Evolutionary conservation across 2,329 filamentous ascomycete species (phyloP), one percentile per base, ranked within the genome.

Genomic region (Trichoderma sp.): DNA sequence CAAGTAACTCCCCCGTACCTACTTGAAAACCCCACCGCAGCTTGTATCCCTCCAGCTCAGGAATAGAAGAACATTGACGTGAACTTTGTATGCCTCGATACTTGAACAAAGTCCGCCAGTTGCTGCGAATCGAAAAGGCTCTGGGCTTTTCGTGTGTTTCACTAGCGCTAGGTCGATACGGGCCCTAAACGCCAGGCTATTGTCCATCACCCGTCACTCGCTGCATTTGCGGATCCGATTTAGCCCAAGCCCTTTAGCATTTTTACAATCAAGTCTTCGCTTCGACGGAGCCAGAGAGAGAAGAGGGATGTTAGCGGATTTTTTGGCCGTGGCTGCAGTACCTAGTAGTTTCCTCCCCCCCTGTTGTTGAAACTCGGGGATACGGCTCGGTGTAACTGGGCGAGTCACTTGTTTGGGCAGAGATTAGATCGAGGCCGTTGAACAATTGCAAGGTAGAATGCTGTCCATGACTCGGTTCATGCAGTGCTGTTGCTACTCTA

Each of bases 161-260:
- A 48, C 57, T 63, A 63, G 59, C 45, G 59, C 59, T 52, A 34
- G 15, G 48, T 52, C 59, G 32, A 57, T 45, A 45, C 58, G 42
- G 42, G 42, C 58, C 58, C 42, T 61, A 61, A 35, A 48, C 19
- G 42, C 58, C 29, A 50, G n/a, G 58, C 58, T 61, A 50, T 61
- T 50, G 58, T 61, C 45, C 59, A 63, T 63, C 59, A 63, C 59
- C 59, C 59, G 59, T 27, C 39, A 19, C 22, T 63, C 45, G 32
- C 57, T 48, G 57, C 57, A 32, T 22, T 22, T 48, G 25, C 57
- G 37, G 37, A 60, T 34, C 27, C 25, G 17, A 60, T 45, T 60
- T 48, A 29, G 39, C 39, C 39, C 39, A 45, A 22, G 29, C 4
- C 19, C 6, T 10, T 19, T 60, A 37, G 53, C 4, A 22, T 19